Conservation (phyloP, 495 filamentous ascomycete genomes). For the Xylaria bambusicola region DNA sequence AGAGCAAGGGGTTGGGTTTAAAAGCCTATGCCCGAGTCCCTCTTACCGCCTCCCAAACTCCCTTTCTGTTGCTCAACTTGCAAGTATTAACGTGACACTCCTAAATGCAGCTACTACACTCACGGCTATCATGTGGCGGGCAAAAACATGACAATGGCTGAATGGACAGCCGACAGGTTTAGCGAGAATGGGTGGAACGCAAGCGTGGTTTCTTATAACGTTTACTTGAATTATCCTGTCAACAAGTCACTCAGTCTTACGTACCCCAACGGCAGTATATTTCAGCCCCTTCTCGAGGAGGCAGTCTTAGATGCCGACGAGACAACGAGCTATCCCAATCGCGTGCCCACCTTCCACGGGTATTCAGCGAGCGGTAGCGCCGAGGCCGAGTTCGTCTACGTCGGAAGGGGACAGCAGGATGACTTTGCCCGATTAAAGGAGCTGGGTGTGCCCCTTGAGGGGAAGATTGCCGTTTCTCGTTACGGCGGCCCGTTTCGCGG, state of each 20-base stretch:
- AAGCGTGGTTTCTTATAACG: constrained; percentile 73
- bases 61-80: too few relatives aligned
- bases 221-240: constrained; percentile 81
- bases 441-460: constrained; percentile 67
- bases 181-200: constrained; percentile 70
- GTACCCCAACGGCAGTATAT: constrained; percentile 57
- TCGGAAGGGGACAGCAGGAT: constrained; percentile 74
- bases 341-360: constrained; percentile 85
- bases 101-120: constrained; percentile 43
- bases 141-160: constrained; percentile 47
- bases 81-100: too few relatives aligned
- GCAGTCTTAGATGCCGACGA: constrained; percentile 74
- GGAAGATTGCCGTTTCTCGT: constrained; percentile 78
- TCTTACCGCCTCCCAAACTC: too few relatives aligned
- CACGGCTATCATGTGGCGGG: constrained; percentile 42
- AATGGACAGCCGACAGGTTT: constrained; percentile 82
- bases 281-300: constrained; percentile 73
- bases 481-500: constrained; percentile 82
- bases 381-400: constrained; percentile 68
- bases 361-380: constrained; percentile 83
- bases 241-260: constrained; percentile 68
- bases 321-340: constrained; percentile 65
- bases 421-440: constrained; percentile 76
- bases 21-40: too few relatives aligned
- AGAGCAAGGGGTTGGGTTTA: too few relatives aligned